Percentiles rank a stretch among this genome's conserved stretches.
These are phyloP conservation scores for Leonotis leonurus DNA, from an alignment of 257 asterid species.

Conservation along the genomic window DNA sequence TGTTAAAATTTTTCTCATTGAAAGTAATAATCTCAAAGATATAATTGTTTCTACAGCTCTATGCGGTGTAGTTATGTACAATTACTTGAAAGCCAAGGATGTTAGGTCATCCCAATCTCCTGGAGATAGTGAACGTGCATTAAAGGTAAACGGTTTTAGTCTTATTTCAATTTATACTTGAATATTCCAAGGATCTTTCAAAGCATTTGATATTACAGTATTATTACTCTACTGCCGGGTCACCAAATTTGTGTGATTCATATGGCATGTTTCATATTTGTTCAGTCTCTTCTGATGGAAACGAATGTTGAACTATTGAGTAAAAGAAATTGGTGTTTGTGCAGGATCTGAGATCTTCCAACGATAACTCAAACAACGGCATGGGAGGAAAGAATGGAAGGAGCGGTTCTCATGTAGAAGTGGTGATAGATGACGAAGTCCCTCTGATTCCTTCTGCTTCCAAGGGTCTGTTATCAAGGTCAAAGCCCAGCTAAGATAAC, in stretches of 20 bases:
- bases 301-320: neutral
- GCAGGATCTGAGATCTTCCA: slow-evolving; percentile 38
- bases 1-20: neutral
- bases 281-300: neutral
- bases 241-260: neutral
- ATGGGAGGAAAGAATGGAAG: slow-evolving; percentile 31
- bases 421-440: slow-evolving; percentile 37
- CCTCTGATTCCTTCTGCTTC: slow-evolving; percentile 38
- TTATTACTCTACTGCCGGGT: neutral
- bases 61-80: slow-evolving; percentile 73
- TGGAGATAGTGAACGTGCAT: slow-evolving; percentile 35
- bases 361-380: slow-evolving; percentile 25
- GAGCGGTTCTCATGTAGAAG: slow-evolving; percentile 29
- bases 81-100: slow-evolving; percentile 52
- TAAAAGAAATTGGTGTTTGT: neutral
- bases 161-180: neutral
- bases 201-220: no score
- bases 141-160: slow-evolving; percentile 27
- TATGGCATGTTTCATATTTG: neutral
- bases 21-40: slow-evolving; percentile 3
- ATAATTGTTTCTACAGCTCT: slow-evolving; percentile 51
- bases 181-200: neutral
- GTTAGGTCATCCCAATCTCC: slow-evolving; percentile 35
- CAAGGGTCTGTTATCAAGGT: slow-evolving; percentile 40
- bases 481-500: slow-evolving; percentile 37